phyloP scores from a whole-genome alignment of 1,284 basidiomycete genomes.

The Sphaerobolus stellatus region DNA sequence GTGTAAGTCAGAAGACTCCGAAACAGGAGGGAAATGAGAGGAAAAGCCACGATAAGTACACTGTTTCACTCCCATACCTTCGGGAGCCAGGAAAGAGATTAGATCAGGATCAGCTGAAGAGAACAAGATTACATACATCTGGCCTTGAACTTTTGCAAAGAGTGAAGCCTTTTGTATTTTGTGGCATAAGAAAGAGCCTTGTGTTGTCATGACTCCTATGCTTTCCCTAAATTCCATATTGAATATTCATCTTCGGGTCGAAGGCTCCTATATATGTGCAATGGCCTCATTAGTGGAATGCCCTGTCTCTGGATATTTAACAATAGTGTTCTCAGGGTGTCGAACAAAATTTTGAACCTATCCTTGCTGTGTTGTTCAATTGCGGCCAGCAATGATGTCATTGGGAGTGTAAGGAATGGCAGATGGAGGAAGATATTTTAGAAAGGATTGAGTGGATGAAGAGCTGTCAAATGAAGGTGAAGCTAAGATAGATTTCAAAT shows the following conservation, averaged over 20 bases:
- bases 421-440: neutral
- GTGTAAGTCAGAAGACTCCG: neutral
- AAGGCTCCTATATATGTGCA: neutral
- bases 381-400: neutral
- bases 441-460: too few relatives aligned
- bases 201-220: neutral
- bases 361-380: neutral
- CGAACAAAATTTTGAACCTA: neutral
- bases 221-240: neutral
- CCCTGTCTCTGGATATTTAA: conserved; percentile 8
- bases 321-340: neutral
- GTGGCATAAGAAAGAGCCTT: neutral
- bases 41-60: too few relatives aligned
- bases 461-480: too few relatives aligned
- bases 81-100: neutral
- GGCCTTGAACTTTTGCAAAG: neutral
- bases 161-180: neutral
- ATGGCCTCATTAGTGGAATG: neutral
- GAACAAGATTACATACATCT: neutral
- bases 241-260: neutral
- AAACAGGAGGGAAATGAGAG: neutral
- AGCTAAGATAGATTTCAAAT: too few relatives aligned
- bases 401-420: neutral
- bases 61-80: too few relatives aligned
- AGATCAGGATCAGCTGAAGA: neutral